A percentile compares a stretch with the other conserved stretches of the same genome.
phyloP scores from a whole-genome alignment of 805 yeast species.

The Huiozyma naganishii region DNA sequence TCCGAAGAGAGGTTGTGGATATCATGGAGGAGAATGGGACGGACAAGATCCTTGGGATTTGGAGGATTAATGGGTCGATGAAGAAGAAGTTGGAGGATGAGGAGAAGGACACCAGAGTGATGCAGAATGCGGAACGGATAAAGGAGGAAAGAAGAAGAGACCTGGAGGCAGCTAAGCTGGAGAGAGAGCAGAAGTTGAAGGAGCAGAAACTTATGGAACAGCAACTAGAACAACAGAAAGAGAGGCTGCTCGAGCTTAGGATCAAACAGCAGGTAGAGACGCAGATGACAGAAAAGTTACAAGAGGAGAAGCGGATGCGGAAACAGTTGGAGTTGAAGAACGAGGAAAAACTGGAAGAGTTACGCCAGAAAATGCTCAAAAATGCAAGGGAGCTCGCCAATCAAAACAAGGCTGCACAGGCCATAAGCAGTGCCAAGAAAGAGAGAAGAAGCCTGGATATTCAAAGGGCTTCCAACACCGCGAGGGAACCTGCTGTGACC shows the following conservation, averaged over 20 bases:
- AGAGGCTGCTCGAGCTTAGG: constrained; percentile 15
- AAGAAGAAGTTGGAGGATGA: constrained; percentile 9
- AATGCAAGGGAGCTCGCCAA: constrained; percentile 1
- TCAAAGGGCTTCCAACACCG: not conserved
- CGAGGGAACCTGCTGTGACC: not conserved
- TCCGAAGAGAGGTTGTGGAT: constrained; percentile 8
- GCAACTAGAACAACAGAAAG: constrained; percentile 12
- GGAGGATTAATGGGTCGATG: constrained; percentile 3
- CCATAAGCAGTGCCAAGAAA: not conserved
- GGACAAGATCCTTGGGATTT: constrained; percentile 1
- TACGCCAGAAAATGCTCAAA: constrained; percentile 1
- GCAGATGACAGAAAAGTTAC: constrained; percentile 12
- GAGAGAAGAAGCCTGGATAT: constrained; percentile 6
- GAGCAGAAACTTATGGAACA: constrained; percentile 8
- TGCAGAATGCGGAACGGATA: constrained; percentile 16
- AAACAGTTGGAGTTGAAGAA: constrained; percentile 3
- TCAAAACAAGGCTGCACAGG: not conserved
- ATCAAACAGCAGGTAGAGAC: constrained; percentile 19
- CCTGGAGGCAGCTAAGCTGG: constrained; percentile 3
- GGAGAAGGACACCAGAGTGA: constrained; percentile 14
- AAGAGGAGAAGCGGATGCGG: constrained; percentile 8
- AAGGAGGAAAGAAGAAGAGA: constrained; percentile 10
- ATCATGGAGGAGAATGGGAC: not conserved
- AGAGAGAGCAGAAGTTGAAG: constrained; percentile 1
- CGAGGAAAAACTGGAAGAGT: constrained; percentile 3